Percentiles rank a stretch among this genome's conserved stretches.
Evolutionary conservation across 176 grass and related monocot species (phyloP).

Genomic region (Oryza officinalis): DNA sequence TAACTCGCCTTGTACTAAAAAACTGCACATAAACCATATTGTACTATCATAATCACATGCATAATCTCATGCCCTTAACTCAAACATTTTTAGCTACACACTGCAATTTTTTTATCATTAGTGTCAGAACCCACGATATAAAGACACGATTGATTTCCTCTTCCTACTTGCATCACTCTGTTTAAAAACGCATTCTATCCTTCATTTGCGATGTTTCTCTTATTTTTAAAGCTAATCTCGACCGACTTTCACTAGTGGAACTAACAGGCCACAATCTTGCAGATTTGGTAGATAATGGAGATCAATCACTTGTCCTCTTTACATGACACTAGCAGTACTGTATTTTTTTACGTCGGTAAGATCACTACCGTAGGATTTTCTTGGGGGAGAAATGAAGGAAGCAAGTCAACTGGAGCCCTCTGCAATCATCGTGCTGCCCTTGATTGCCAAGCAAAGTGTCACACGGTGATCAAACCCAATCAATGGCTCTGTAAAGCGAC

Average conservation of each 20-base stretch:
- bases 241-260: not conserved
- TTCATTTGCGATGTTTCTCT: not conserved
- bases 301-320: not conserved
- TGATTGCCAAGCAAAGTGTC: conserved; percentile 40
- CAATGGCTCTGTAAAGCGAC: not conserved
- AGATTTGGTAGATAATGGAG: conserved; percentile 22
- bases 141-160: conserved; percentile 6
- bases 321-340: not conserved
- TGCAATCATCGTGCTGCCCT: conserved; percentile 18
- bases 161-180: not conserved
- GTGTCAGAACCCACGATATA: not conserved
- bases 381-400: conserved; percentile 13
- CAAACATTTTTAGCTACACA: not conserved
- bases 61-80: not conserved
- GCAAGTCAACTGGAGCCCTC: not conserved
- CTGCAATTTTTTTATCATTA: not conserved
- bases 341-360: not conserved
- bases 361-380: not conserved
- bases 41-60: conserved; percentile 27
- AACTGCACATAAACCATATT: not conserved
- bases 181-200: not conserved
- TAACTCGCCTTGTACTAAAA: not conserved
- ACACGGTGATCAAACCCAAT: not conserved
- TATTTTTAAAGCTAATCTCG: not conserved
- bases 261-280: not conserved